Evolutionary conservation across 805 yeast species (phyloP).

Genomic region (Barnettozyma sucrosica): DNA sequence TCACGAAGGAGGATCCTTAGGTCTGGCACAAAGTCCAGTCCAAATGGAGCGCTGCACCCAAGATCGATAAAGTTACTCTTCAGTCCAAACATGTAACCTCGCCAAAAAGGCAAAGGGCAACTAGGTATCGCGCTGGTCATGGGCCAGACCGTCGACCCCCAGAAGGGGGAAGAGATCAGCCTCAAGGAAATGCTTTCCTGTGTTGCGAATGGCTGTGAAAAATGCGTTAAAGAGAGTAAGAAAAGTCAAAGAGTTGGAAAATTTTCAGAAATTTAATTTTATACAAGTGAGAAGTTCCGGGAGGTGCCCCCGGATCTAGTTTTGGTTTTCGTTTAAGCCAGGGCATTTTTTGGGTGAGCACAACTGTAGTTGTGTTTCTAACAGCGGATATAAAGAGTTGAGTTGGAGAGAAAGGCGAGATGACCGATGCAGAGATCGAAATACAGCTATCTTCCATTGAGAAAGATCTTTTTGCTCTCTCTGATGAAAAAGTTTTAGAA

Average conservation of each 20-base stretch:
- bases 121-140: constrained; percentile 55
- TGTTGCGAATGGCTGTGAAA: constrained; percentile 57
- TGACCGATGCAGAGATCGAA: constrained; percentile 1
- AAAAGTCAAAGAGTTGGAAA: not conserved
- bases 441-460: constrained; percentile 3
- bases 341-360: not conserved
- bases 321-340: not conserved
- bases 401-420: not conserved
- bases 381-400: not conserved
- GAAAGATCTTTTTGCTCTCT: constrained; percentile 7
- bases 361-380: not conserved
- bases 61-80: constrained; percentile 56
- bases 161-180: constrained; percentile 42
- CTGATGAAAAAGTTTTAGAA: constrained; percentile 8
- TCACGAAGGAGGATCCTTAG: constrained; percentile 73
- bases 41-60: constrained; percentile 71
- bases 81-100: constrained; percentile 43
- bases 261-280: not conserved
- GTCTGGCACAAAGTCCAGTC: constrained; percentile 35
- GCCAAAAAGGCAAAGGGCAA: constrained; percentile 21
- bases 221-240: constrained; percentile 43
- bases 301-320: not conserved
- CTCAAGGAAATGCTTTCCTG: constrained; percentile 59
- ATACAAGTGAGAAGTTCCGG: not conserved
- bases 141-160: constrained; percentile 46